Percentiles rank a stretch among this genome's conserved stretches.
Conservation (phyloP, 768 basidiomycete species). For the Termitomyces sp. region DNA sequence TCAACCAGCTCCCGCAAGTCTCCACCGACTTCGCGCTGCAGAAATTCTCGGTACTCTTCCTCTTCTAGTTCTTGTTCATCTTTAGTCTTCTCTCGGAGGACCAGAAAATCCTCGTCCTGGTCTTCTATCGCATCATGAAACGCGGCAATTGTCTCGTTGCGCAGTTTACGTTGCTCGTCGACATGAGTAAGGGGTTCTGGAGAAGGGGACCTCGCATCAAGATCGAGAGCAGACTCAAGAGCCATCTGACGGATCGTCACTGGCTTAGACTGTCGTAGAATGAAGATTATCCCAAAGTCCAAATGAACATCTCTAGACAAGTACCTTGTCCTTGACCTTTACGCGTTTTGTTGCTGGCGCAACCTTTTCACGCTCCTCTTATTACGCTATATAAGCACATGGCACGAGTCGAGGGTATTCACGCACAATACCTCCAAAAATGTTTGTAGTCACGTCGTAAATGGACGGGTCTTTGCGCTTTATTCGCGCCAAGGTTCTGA, state of each 20-base stretch:
- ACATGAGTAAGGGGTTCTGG: conserved; percentile 50
- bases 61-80: conserved; percentile 77
- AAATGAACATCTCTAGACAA: background rate
- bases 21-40: conserved; percentile 77
- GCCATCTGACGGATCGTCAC: conserved; percentile 71
- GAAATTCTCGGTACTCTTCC: conserved; percentile 78
- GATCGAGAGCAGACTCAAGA: conserved; percentile 54
- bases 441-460: conserved; percentile 61
- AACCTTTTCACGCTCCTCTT: conserved; percentile 64
- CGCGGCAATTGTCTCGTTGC: conserved; percentile 78
- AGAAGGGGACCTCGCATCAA: conserved; percentile 53
- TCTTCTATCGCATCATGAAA: conserved; percentile 52
- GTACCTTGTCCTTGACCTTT: conserved; percentile 46
- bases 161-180: conserved; percentile 71
- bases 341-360: conserved; percentile 23
- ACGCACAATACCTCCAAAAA: conserved; percentile 68
- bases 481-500: conserved; percentile 84
- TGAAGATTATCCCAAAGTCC: background rate
- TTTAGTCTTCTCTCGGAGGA: conserved; percentile 69
- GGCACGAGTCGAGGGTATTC: background rate
- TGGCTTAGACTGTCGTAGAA: conserved; percentile 50
- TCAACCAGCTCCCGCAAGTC: conserved; percentile 64
- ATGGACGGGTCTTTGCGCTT: conserved; percentile 79
- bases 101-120: conserved; percentile 44
- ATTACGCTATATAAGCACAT: background rate